Evolutionary conservation across 208 protist species (phyloP), one percentile per base, ranked within the genome.

Genomic region (Porcisia deanei): DNA sequence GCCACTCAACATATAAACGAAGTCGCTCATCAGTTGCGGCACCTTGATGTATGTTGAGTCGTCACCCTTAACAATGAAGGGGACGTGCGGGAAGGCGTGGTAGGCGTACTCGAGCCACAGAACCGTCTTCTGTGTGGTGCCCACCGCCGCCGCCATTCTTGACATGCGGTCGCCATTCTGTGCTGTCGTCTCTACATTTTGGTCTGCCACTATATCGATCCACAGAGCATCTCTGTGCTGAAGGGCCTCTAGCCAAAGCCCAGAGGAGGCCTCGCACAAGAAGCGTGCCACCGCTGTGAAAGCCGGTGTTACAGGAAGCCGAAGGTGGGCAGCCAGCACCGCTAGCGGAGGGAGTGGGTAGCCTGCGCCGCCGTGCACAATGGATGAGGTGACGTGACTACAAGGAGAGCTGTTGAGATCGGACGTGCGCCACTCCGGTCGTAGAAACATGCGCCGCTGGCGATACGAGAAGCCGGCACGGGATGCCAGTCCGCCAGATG

Each of bases 41-140:
- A 87, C 82, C 22, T 76, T 80, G 7, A 86, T 5, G 61, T 84
- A 89, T 39, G 74, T 79, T 64, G 83, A 78, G 49, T 87, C 85
- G 59, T 89, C 79, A 14, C 76, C 59, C 75, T 87, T 89, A 30
- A 54, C 73, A 43, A 89, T 63, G 70, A 80, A 89, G 34, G 43
- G 30, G 18, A 76, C 79, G 43, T 72, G 45, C 12, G 77, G 77
- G 60, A 87, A 89, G 8, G 76, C 30, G 47, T 63, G 47, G 65
- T 87, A 75, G 41, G 78, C 77, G 41, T 84, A 80, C 41, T 79
- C 47, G 58, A 88, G 81, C 83, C 81, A 87, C 34, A 86, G 57
- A 41, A 85, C 81, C 37, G 77, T 65, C 80, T 87, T 91, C 67
- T 83, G 80, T 53, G 75, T 79, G 75, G 86, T 81, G 20, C 70